phyloP scores from a whole-genome alignment of 1,284 basidiomycete genomes.

The Coriolopsis trogii region DNA sequence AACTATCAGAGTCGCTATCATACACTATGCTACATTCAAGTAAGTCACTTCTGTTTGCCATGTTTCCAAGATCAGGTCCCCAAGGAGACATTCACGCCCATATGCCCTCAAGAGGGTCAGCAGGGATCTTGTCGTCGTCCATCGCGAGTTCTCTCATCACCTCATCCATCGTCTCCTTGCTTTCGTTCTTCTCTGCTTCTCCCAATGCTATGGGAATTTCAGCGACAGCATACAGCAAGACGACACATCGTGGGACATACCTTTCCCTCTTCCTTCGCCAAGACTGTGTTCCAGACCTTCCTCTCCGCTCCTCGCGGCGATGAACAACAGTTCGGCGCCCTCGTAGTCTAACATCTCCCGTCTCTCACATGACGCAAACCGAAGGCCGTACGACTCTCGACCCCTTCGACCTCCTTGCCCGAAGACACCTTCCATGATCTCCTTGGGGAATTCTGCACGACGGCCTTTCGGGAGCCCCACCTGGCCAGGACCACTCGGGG shows the following conservation, averaged over 20 bases:
- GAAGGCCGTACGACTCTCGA: slow-evolving; percentile 46
- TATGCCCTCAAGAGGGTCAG: slow-evolving; percentile 52
- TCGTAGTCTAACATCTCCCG: slow-evolving; percentile 57
- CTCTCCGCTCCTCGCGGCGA: slow-evolving; percentile 55
- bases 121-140: slow-evolving; percentile 47
- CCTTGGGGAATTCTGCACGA: slow-evolving; percentile 47
- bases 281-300: slow-evolving; percentile 51
- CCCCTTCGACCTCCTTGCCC: slow-evolving; percentile 45
- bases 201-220: slow-evolving; percentile 33
- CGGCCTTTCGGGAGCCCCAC: slow-evolving; percentile 39
- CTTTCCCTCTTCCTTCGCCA: slow-evolving; percentile 53
- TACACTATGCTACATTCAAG: neutral
- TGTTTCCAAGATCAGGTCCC: neutral
- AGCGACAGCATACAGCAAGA: slow-evolving; percentile 38
- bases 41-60: neutral
- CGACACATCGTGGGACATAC: slow-evolving; percentile 34
- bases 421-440: slow-evolving; percentile 51
- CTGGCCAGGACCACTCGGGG: slow-evolving; percentile 37
- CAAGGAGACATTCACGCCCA: slow-evolving; percentile 39
- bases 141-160: slow-evolving; percentile 56
- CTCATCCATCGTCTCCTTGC: slow-evolving; percentile 41
- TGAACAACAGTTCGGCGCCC: slow-evolving; percentile 60
- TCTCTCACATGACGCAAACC: slow-evolving; percentile 58
- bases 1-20: neutral
- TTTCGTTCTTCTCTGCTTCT: slow-evolving; percentile 42